These are phyloP conservation scores for Cercospora sp. DNA, from an alignment of 2,329 filamentous ascomycete genomes.

Conservation along the genomic window DNA sequence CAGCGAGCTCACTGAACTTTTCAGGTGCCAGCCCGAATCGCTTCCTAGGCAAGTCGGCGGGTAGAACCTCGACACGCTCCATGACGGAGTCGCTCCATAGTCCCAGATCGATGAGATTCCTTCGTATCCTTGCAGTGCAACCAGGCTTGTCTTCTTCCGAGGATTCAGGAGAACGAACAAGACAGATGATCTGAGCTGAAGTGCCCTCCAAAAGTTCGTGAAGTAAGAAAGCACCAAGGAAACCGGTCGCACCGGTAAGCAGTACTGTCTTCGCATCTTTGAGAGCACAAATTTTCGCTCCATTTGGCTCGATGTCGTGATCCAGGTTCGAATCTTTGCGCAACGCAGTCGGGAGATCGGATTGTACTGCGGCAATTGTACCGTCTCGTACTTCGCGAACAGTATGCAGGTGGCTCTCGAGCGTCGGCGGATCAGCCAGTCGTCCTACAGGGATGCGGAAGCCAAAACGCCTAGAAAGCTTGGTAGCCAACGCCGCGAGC, in stretches of 20 bases:
- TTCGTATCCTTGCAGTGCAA: conserved; percentile 70
- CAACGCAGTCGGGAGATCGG: conserved; percentile 70
- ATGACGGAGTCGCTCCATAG: conserved; percentile 76
- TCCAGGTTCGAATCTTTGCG: conserved; percentile 67
- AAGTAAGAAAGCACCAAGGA: conserved; percentile 73
- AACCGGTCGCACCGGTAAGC: conserved; percentile 74
- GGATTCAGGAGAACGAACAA: conserved; percentile 72
- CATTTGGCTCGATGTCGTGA: conserved; percentile 63
- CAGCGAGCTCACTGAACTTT: conserved; percentile 64
- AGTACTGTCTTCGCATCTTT: conserved; percentile 68
- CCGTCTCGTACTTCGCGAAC: conserved; percentile 71
- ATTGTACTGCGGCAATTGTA: conserved; percentile 72
- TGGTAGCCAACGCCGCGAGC: conserved; percentile 74
- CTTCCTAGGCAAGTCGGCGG: conserved; percentile 69
- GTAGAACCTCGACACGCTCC: conserved; percentile 74
- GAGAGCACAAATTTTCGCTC: conserved; percentile 57
- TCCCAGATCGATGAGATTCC: conserved; percentile 75
- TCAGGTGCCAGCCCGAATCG: conserved; percentile 68
- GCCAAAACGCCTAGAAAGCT: conserved; percentile 68
- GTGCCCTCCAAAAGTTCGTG: conserved; percentile 68
- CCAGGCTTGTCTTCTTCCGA: conserved; percentile 63
- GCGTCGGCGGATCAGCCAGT: conserved; percentile 69
- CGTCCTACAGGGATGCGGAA: conserved; percentile 71
- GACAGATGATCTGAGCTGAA: conserved; percentile 67
- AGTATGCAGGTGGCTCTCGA: conserved; percentile 71